Conservation (phyloP, 805 yeast genomes). For the Candida peoriensis region DNA sequence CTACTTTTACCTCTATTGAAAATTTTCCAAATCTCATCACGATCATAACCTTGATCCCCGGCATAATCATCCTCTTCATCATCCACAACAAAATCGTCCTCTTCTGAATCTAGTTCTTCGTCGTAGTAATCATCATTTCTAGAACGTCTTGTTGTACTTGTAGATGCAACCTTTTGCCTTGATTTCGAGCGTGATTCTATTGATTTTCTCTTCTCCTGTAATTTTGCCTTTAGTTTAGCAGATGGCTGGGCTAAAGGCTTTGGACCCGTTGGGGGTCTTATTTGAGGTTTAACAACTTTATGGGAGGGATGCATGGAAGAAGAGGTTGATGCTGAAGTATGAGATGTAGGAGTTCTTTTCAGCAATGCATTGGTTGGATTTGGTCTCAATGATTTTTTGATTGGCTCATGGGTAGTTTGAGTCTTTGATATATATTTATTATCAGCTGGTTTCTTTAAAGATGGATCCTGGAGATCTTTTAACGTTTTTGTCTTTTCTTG, state of each 20-base stretch:
- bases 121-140: constrained; percentile 24
- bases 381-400: neutral
- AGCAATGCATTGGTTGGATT: neutral
- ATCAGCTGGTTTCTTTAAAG: constrained; percentile 11
- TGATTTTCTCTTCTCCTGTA: constrained; percentile 28
- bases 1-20: constrained; percentile 64
- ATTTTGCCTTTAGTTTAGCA: constrained; percentile 42
- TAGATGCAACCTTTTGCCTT: too few species aligned
- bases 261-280: constrained; percentile 6
- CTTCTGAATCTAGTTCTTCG: constrained; percentile 43
- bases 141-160: neutral
- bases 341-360: neutral
- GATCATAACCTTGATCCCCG: constrained; percentile 50
- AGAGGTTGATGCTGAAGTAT: neutral
- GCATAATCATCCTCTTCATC: constrained; percentile 19
- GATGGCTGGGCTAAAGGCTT: constrained; percentile 52
- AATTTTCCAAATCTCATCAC: constrained; percentile 88
- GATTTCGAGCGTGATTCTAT: constrained; percentile 7
- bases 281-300: neutral
- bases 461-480: constrained; percentile 15
- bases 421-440: constrained; percentile 6
- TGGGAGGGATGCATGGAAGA: neutral
- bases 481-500: constrained; percentile 29
- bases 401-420: constrained; percentile 4
- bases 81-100: constrained; percentile 50